Base-by-base conservation (phyloP, 2,329 filamentous ascomycete genomes). In the Xylariales sp. region DNA sequence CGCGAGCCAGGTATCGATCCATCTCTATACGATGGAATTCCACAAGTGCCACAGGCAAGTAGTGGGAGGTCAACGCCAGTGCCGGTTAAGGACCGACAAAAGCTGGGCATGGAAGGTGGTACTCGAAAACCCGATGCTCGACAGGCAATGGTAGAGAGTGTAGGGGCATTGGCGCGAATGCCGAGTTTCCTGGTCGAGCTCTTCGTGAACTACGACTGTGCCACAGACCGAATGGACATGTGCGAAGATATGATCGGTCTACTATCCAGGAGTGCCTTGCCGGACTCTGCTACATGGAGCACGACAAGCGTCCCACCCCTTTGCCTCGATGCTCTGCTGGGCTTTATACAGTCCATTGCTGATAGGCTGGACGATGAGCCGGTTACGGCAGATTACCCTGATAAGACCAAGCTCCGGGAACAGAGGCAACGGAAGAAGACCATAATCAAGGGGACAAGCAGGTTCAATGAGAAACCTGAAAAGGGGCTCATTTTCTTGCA, bases 171-270 rank as follows among this genome's bases (percentile, higher is more conserved):
- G 45, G 87, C 89, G 27, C 79, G 94, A 31, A 95, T 98, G 71
- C 89, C 93, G 1, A 90, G 83, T 31, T 98, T 94, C 58, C 89
- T 97, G 80, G 82, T 86, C 9, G 94, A 98, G 62, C 74, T 98
- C 6, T 98, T 96, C 59, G 82, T 97, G 64, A 98, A 98, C 63
- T 98, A 97, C 59, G 93, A 98, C 62, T 98, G 91, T 57, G 90
- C 97, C 57, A 82, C 88, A 39, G 88, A 98, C 58, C 80, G 90
- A 37, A 84, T 83, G 38, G 93, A 98, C 65, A 69, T 98, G 4
- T 98, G 93, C 56, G 87, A 95, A 67, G 94, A 98, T 57, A 86
- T 97, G 77, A 81, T 98, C 46, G 91, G 93, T 1, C 74, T 98
- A 24, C 70, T 98, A 12, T 91, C 93, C 15, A 80, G 93, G 44